A percentile compares a stretch with the other conserved stretches of the same genome.
Conservation (phyloP, 805 yeast species). For the Yamadazyma ubonensis region DNA sequence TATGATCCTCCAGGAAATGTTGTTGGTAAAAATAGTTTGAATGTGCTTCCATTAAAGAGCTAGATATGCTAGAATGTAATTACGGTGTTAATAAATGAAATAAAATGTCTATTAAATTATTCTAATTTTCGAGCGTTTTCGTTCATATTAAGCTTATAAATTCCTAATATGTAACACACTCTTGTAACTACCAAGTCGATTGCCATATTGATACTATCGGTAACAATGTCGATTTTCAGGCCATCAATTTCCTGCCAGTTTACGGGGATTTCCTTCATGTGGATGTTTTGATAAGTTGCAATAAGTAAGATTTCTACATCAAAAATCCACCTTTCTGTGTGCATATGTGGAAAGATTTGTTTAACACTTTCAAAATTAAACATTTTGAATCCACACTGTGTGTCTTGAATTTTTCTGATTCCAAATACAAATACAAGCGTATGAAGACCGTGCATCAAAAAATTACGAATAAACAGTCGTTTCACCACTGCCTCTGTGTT, state of each 20-base stretch:
- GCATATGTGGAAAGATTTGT: constrained; percentile 81
- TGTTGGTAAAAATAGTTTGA: constrained; percentile 37
- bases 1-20: constrained; percentile 78
- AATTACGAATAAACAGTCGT: constrained; percentile 81
- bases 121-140: too few relatives aligned
- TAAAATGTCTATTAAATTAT: too few relatives aligned
- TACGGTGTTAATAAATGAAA: too few relatives aligned
- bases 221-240: constrained; percentile 87
- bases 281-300: constrained; percentile 68
- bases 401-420: constrained; percentile 79
- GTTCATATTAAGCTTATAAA: constrained; percentile 51
- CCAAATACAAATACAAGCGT: constrained; percentile 86
- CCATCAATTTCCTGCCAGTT: constrained; percentile 98
- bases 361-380: constrained; percentile 70
- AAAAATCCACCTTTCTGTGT: constrained; percentile 97
- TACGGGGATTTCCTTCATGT: constrained; percentile 75
- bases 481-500: constrained; percentile 95
- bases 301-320: constrained; percentile 89
- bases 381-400: constrained; percentile 96
- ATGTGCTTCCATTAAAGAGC: constrained; percentile 16
- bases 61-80: too few relatives aligned
- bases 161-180: constrained; percentile 80
- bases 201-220: constrained; percentile 91
- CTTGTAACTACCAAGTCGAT: constrained; percentile 88
- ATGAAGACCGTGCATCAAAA: constrained; percentile 91